Conservation (phyloP, 306 rosid species). For the Abrus precatorius region DNA sequence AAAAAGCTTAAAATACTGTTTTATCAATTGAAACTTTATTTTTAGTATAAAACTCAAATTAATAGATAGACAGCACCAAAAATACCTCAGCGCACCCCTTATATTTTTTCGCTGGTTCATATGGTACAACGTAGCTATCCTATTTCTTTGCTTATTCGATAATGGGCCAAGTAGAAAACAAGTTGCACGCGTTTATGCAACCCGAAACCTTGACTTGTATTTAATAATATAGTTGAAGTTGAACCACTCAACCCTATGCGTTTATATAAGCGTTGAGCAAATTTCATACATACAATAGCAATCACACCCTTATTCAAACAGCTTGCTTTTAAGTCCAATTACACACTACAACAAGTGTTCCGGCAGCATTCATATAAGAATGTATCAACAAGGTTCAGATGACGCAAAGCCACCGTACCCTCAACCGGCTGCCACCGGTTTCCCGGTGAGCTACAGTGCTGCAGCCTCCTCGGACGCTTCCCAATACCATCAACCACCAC, state of each 20-base stretch:
- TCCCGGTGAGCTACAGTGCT: slow-evolving; percentile 35
- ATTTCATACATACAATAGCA: too few relatives aligned
- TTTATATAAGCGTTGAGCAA: too few relatives aligned
- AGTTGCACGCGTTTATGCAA: not conserved
- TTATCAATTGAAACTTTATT: too few relatives aligned
- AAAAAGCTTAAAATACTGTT: too few relatives aligned
- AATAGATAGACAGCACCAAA: too few relatives aligned
- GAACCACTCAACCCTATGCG: too few relatives aligned
- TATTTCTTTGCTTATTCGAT: too few relatives aligned
- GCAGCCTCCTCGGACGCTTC: not conserved
- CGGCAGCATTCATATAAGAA: not conserved
- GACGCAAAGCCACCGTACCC: not conserved
- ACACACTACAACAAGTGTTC: too few relatives aligned
- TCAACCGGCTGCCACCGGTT: slow-evolving; percentile 23
- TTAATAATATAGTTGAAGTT: not conserved
- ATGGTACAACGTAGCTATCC: too few relatives aligned
- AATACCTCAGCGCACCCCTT: too few relatives aligned
- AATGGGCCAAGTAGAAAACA: not conserved
- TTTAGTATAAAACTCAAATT: too few relatives aligned
- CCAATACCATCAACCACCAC: not conserved
- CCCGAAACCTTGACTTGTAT: not conserved
- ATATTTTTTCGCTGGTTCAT: too few relatives aligned
- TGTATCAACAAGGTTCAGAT: slow-evolving; percentile 29
- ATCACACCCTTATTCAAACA: not conserved
- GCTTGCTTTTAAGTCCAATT: not conserved